Base-by-base conservation (phyloP, 192 early-diverging fungal species). In the Chytriomyces confervae region DNA sequence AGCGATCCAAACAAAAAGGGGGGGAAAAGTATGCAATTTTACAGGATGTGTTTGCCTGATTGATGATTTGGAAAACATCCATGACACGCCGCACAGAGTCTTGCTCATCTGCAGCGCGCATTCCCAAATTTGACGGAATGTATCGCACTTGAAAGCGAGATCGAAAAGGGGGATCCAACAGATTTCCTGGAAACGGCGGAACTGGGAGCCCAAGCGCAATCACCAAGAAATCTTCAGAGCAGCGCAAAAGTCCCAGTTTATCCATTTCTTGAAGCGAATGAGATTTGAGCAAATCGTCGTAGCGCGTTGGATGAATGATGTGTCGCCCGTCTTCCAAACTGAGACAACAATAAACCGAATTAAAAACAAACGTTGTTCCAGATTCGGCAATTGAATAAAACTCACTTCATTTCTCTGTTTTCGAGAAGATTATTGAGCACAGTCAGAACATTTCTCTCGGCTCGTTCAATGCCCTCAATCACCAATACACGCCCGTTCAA, bases 381-480 rank as follows among this genome's bases (percentile, higher is more conserved):
- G 53, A 60, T 20, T 27, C n/a, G 29, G 29, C 0, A 0, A 29
- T n/a, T 29, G n/a, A 36, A 18, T 13, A 24, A 27, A 72, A n/a
- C 53, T 61, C 20, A 72, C 51, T 81, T 82, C 93, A 95, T 94
- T 82, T 95, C 94, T 74, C 94, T 81, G 75, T 95, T 95, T 78
- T 95, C 94, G 50, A 95, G 75, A 72, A 95, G 77, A 79, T 95
- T 95, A 78, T 95, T 95, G 49, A 95, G 78, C 23, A 95, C 89
- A 7, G 94, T 93, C 45, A 95, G 78, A 2, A 95, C 92, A 78
- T 95, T 95, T 18, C 94, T 86, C 66, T 95, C 94, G 0, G 93
- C 92, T 68, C 93, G 93, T 61, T 82, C 84, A 45, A 83, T 72
- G 6, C 84, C 87, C 50, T 87, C 84, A 57, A 87, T 70, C 29